Evolutionary conservation across 2,329 filamentous ascomycete species (phyloP), one percentile per base, ranked within the genome.

Genomic region (Ophiocordyceps camponoti-saundersi): DNA sequence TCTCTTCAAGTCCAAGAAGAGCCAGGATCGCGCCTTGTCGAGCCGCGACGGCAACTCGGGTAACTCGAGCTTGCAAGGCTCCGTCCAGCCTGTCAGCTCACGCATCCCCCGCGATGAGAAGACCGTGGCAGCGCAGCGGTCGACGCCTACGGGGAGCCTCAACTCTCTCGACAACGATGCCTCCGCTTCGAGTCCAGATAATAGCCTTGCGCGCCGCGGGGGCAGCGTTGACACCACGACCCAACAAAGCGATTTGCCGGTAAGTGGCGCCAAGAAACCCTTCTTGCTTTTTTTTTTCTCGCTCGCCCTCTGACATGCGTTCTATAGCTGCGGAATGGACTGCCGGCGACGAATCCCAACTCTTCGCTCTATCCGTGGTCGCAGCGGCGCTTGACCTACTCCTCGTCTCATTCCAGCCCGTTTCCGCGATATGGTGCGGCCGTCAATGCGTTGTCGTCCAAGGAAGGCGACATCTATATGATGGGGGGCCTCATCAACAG

Each of bases 401-500:
- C 85, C 16, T 80, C 86, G 6, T 76, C 81, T 3, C 81, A 88
- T 57, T 76, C 82, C 12, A 89, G 86, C 54, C 92, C 92, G 0
- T 98, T 98, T 56, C 92, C 92, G 15, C 80, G 92, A 61, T 98
- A 98, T 73, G 92, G 92, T 60, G 88, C 93, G 46, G 92, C 93
- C 7, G 90, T 95, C 61, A 98, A 98, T 62, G 77, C 88, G 0
- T 74, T 83, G 16, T 85, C 89, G 22, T 95, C 89, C 39, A 96
- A 96, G 65, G 92, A 98, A 64, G 93, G 93, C 49, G 87, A 94
- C 56, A 85, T 98, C 48, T 98, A 96, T 59, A 75, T 98, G 59
- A 96, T 98, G 89, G 92, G 92, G 52, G 92, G 92, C 45, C 67
- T 98, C 50, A 90, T 98, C 57, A 90, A 94, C 59, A 90, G 90